Evolutionary conservation across 1,139 yeast species (phyloP), one percentile per base, ranked within the genome.

Genomic region (Lodderomyces pseudojiufengensis): DNA sequence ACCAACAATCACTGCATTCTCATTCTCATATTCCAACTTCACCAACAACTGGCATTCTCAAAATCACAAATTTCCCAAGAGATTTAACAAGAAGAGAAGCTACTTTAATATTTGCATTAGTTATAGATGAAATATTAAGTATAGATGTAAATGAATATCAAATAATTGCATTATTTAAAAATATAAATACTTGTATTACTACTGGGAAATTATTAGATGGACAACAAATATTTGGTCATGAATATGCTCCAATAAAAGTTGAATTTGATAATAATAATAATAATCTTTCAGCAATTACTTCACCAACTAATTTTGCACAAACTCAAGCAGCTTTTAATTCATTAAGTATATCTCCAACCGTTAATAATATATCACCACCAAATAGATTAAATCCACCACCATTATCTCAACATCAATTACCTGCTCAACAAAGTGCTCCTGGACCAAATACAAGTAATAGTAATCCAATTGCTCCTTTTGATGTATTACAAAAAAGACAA

Each of bases 51-150:
- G 42, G 43, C 1, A 27, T 46, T 9, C 35, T 47, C 12, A 42
- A 42, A 21, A 33, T 47, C 11, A 35, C 42, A 4, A 47, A 47
- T 51, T 58, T 87, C 15, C 97, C 97, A 2, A 54, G 67, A 8
- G 95, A 88, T 55, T 63, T 88, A 31, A 61, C 90, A 3, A 56
- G 71, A 23, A 77, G 96, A 52, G 97, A 90, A 57, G 83, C 92
- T 13, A 70, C 78, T 29, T 68, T 85, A 24, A 70, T 90, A 23
- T 90, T 90, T 55, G 76, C 96, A 6, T 70, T 90, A 47, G 95
- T 95, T 13, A 69, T 74, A 39, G 95, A 86, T 48, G 86, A 84
- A 47, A 55, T 80, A 24, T 59, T 59, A 22, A 58, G 66, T 45
- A 71, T 84, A 35, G 95, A 85, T 47, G 58, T 86, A 35, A 43